phyloP scores from a whole-genome alignment of 352 stramenopile genomes.

The Phytophthora litchii region DNA sequence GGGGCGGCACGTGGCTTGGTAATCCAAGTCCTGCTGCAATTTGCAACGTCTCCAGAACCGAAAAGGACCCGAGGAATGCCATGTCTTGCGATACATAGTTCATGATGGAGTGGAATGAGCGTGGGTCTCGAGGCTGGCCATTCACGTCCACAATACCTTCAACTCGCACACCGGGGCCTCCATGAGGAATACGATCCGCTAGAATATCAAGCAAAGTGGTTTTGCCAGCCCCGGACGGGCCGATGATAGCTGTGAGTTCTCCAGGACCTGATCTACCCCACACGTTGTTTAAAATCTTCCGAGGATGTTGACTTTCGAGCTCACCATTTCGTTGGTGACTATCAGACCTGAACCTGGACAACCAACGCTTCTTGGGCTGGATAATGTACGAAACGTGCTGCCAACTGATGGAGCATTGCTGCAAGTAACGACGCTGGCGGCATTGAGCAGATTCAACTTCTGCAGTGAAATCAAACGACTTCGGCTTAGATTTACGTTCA shows the following conservation, averaged over 20 bases:
- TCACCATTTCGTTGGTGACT: not conserved
- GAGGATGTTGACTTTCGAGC: conserved; percentile 6
- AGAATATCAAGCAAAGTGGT: conserved; percentile 70
- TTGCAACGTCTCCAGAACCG: conserved; percentile 66
- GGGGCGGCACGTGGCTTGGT: conserved; percentile 42
- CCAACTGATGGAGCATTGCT: conserved; percentile 61
- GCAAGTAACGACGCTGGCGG: conserved; percentile 22
- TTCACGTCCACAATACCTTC: conserved; percentile 65
- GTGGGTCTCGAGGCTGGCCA: conserved; percentile 38
- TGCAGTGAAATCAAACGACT: conserved; percentile 24
- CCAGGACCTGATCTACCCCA: conserved; percentile 59
- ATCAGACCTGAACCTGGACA: not conserved
- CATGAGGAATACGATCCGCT: conserved; percentile 42
- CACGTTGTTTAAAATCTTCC: conserved; percentile 61
- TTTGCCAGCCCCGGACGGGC: conserved; percentile 67
- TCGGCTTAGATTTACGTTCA: conserved; percentile 19
- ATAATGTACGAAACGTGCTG: conserved; percentile 59
- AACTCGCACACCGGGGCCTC: conserved; percentile 32
- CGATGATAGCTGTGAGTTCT: conserved; percentile 74
- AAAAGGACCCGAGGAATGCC: conserved; percentile 70
- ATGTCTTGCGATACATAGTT: conserved; percentile 73
- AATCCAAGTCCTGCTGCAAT: conserved; percentile 64
- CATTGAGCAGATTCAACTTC: conserved; percentile 24
- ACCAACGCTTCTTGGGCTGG: conserved; percentile 33
- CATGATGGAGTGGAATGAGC: conserved; percentile 52